These are phyloP conservation scores for Chaetothyriales sp. DNA, from an alignment of 2,329 filamentous ascomycete genomes.

Conservation along the genomic window DNA sequence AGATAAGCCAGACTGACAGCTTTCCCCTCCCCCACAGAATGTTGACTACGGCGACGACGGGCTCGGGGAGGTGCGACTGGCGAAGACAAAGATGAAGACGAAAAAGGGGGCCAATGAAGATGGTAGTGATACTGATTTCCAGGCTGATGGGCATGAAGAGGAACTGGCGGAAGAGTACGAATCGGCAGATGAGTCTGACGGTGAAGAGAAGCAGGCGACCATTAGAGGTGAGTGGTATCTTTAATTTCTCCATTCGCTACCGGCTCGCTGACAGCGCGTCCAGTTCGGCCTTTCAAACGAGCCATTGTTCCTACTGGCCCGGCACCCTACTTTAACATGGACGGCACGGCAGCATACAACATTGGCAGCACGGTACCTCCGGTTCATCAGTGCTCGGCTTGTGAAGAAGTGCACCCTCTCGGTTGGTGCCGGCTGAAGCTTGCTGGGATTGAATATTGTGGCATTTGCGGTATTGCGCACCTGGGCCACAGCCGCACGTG, in stretches of 20 bases:
- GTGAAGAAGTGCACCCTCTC: slow-evolving; percentile 38
- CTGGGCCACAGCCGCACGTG: slow-evolving; percentile 44
- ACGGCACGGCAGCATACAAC: slow-evolving; percentile 9
- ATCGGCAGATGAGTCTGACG: slow-evolving; percentile 19
- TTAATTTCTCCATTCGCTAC: neutral
- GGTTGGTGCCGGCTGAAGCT: slow-evolving; percentile 50
- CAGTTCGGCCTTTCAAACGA: slow-evolving; percentile 28
- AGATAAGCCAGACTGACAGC: slow-evolving; percentile 3
- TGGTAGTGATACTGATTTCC: slow-evolving; percentile 28
- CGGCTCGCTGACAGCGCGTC: slow-evolving; percentile 3
- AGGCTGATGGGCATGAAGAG: slow-evolving; percentile 23
- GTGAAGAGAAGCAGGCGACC: slow-evolving; percentile 3
- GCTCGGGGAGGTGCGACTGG: slow-evolving; percentile 2
- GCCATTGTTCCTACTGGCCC: slow-evolving; percentile 20
- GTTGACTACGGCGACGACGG: slow-evolving; percentile 15
- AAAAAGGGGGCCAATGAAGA: slow-evolving; percentile 20
- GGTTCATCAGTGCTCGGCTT: slow-evolving; percentile 38
- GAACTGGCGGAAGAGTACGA: slow-evolving; percentile 20
- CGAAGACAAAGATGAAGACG: neutral
- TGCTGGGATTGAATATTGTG: slow-evolving; percentile 48
- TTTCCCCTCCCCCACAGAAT: slow-evolving; percentile 2
- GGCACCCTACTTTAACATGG: slow-evolving; percentile 18
- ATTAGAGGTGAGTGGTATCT: slow-evolving; percentile 10
- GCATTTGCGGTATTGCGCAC: slow-evolving; percentile 51
- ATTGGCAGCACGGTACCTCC: slow-evolving; percentile 9